Conservation (phyloP, 1,284 basidiomycete genomes). For the Leccinum subfulvum region DNA sequence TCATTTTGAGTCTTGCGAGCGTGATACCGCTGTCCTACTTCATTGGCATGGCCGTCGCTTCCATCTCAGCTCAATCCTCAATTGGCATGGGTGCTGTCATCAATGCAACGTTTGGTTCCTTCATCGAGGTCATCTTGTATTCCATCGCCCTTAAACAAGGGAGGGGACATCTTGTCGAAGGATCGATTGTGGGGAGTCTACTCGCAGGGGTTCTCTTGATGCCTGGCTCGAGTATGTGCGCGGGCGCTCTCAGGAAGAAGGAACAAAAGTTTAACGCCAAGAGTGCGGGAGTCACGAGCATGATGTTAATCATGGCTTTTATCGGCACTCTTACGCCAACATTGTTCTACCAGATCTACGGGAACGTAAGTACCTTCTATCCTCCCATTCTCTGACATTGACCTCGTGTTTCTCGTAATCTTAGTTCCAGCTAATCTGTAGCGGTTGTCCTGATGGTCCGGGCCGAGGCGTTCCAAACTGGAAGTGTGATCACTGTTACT, state of each 20-base stretch:
- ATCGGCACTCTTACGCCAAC: slow-evolving; percentile 96
- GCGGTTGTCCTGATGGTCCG: slow-evolving; percentile 73
- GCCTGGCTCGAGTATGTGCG: slow-evolving; percentile 97
- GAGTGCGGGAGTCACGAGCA: slow-evolving; percentile 96
- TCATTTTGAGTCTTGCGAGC: slow-evolving; percentile 82
- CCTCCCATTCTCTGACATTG: slow-evolving; percentile 11
- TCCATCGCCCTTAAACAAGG: slow-evolving; percentile 83
- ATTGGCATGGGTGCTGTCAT: slow-evolving; percentile 99
- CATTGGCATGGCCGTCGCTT: slow-evolving; percentile 99
- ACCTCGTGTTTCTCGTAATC: slow-evolving; percentile 5
- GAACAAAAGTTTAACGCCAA: slow-evolving; percentile 99
- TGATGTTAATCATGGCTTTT: slow-evolving; percentile 99
- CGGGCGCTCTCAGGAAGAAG: slow-evolving; percentile 88
- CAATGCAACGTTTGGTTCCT: slow-evolving; percentile 97
- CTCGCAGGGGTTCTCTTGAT: slow-evolving; percentile 95
- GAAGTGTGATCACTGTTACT: slow-evolving; percentile 92
- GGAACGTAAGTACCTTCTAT: slow-evolving; percentile 68
- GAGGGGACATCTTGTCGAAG: slow-evolving; percentile 94
- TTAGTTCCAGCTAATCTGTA: slow-evolving; percentile 92
- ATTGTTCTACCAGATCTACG: slow-evolving; percentile 98
- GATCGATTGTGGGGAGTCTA: slow-evolving; percentile 92
- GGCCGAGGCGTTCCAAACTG: slow-evolving; percentile 52
- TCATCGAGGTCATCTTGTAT: slow-evolving; percentile 97
- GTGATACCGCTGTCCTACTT: slow-evolving; percentile 99
- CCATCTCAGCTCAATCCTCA: slow-evolving; percentile 95